Base-by-base conservation (phyloP, 441 rosid genomes). In the Aquilaria agallochum region DNA sequence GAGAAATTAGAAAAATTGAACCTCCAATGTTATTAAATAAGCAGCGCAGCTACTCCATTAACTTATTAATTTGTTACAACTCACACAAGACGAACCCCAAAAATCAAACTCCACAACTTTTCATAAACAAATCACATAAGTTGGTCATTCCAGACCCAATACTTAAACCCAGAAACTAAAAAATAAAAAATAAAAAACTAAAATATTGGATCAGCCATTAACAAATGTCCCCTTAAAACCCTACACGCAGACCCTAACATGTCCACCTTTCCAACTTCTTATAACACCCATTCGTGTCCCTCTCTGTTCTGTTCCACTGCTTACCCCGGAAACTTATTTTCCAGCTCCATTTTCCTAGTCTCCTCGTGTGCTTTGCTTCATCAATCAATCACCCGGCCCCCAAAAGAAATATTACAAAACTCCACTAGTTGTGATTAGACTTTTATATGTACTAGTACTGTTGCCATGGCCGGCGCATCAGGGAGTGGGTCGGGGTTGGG, bases 271-370 rank as follows among this genome's bases (percentile, higher is more conserved):
- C 73, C 60, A 68, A 68, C 67, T 66, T 69, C 64, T 76, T 67
- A 69, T 70, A 78, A 78, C 50, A 44, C 69, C 49, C 56, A 9
- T 56, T 68, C 56, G 45, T 40, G 45, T 20, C 27, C 27, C 27
- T 20, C 27, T 20, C 27, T 20, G 27, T 20, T 20, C 27, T 20
- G 27, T 20, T 20, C 27, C 27, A 20, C 27, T 20, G 27, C 27
- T 61, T 59, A 20, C 59, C 27, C 27, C 27, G 27, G 27, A 20
- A 20, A 20, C 27, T 20, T 20, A 20, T 20, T 46, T 75, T 49
- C 32, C 64, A 65, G 77, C 86, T 80, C 83, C 86, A 75, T 78
- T 84, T 82, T 82, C 82, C 95, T 70, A 82, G 81, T 80, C 66
- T 75, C 60, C 87, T 83, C 97, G 91, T 84, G 95, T 68, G 86